phyloP scores from a whole-genome alignment of 768 basidiomycete genomes.

The Xerocomus brunneocitrinus region DNA sequence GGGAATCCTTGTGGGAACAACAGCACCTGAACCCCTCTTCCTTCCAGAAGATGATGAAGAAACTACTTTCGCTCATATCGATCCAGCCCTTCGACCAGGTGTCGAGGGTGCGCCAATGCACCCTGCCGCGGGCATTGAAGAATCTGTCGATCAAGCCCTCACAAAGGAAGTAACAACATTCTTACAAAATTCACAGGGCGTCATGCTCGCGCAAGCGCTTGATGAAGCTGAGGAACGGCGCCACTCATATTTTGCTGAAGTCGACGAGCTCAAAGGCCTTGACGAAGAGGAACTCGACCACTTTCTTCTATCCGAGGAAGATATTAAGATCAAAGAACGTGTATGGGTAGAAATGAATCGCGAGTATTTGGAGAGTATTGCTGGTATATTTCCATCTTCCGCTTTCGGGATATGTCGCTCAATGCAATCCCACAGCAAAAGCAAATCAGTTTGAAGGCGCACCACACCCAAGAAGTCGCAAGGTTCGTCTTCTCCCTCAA shows the following conservation, averaged over 20 bases:
- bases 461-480: conserved; percentile 55
- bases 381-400: conserved; percentile 41
- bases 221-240: conserved; percentile 65
- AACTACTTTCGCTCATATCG: conserved; percentile 43
- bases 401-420: conserved; percentile 34
- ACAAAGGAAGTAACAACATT: conserved; percentile 67
- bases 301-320: conserved; percentile 73
- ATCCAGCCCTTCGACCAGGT: conserved; percentile 46
- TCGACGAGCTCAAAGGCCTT: conserved; percentile 67
- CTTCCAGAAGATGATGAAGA: conserved; percentile 44
- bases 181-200: conserved; percentile 57
- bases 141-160: conserved; percentile 57
- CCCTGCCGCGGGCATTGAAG: conserved; percentile 44
- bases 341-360: conserved; percentile 93
- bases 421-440: conserved; percentile 57
- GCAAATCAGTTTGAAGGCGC: conserved; percentile 48
- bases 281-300: conserved; percentile 87
- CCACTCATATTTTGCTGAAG: conserved; percentile 43
- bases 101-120: conserved; percentile 12
- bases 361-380: conserved; percentile 85
- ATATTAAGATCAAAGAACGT: conserved; percentile 81
- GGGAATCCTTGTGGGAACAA: conserved; percentile 62
- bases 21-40: conserved; percentile 36
- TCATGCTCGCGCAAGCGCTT: conserved; percentile 55
- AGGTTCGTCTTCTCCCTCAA: conserved; percentile 60